phyloP scores from a whole-genome alignment of 768 basidiomycete species.

The Coprinellus aureogranulatus region DNA sequence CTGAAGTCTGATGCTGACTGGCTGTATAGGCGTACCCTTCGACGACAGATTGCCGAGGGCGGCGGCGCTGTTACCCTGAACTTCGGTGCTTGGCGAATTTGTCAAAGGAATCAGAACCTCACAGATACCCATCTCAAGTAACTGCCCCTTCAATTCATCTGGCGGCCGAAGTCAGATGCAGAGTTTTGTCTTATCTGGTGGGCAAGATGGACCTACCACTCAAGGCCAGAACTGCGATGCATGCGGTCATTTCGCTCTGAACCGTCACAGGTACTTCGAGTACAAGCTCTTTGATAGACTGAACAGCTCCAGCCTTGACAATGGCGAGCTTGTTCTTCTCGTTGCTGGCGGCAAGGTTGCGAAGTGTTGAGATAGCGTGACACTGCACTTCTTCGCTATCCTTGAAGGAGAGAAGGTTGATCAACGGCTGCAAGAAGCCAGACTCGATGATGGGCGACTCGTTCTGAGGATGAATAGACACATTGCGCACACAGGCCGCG shows the following conservation, averaged over 20 bases:
- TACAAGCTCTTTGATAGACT: constrained; percentile 95
- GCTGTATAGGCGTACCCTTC: constrained; percentile 58
- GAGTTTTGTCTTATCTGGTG: neutral
- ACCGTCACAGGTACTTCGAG: constrained; percentile 93
- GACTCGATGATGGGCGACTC: constrained; percentile 99
- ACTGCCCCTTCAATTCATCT: constrained; percentile 96
- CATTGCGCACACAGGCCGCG: constrained; percentile 97
- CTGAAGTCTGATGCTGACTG: neutral
- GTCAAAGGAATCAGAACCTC: constrained; percentile 97
- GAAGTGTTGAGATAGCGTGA: constrained; percentile 95
- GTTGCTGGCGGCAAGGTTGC: constrained; percentile 93
- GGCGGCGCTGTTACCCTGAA: constrained; percentile 97
- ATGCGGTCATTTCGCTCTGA: constrained; percentile 99
- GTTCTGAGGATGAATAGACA: constrained; percentile 97
- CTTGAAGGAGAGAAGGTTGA: constrained; percentile 94
- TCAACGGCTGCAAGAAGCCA: constrained; percentile 93
- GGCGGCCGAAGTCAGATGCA: constrained; percentile 7
- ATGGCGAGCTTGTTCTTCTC: constrained; percentile 99
- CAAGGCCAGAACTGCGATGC: constrained; percentile 91
- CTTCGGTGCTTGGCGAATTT: constrained; percentile 93
- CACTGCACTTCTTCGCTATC: constrained; percentile 99
- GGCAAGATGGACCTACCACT: constrained; percentile 63
- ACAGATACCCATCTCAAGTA: constrained; percentile 97
- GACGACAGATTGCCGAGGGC: constrained; percentile 97
- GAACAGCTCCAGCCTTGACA: constrained; percentile 94